A percentile compares a stretch with the other conserved stretches of the same genome.
Evolutionary conservation across 768 basidiomycete species (phyloP).

Genomic region (Phaffia tasmanica): DNA sequence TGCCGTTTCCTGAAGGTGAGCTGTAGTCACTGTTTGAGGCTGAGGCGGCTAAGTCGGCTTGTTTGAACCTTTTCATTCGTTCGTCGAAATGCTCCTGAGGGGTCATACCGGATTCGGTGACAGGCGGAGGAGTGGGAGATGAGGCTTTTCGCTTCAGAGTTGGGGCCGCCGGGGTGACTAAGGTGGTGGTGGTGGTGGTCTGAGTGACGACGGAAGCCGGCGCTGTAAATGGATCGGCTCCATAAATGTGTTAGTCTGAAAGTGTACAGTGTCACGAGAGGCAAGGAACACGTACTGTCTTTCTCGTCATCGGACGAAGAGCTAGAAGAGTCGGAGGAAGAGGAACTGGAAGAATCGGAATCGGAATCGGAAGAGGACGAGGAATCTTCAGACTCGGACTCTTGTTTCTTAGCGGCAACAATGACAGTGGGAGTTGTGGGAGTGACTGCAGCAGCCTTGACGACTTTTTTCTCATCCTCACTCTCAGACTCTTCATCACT

Average conservation of each 20-base stretch:
- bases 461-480: not conserved
- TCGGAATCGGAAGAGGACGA: not conserved
- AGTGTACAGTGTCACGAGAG: not conserved
- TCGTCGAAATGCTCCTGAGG: constrained; percentile 10
- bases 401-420: constrained; percentile 4
- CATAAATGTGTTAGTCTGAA: not conserved
- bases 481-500: not conserved
- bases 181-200: constrained; percentile 1
- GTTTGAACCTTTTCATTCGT: constrained; percentile 17
- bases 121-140: not conserved
- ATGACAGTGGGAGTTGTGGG: not conserved
- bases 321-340: constrained; percentile 22
- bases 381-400: constrained; percentile 4
- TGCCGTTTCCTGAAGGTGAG: not conserved
- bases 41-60: not conserved
- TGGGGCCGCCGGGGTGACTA: constrained; percentile 3
- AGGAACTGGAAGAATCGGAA: constrained; percentile 7
- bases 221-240: constrained; percentile 3
- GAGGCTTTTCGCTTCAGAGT: constrained; percentile 25
- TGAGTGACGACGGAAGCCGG: constrained; percentile 1
- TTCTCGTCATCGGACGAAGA: constrained; percentile 26
- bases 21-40: not conserved
- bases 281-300: not conserved
- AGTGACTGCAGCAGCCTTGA: not conserved
- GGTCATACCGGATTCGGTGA: not conserved